Evolutionary conservation across 2,329 filamentous ascomycete genomes (phyloP).

Genomic region (Tolypocladium paradoxum): DNA sequence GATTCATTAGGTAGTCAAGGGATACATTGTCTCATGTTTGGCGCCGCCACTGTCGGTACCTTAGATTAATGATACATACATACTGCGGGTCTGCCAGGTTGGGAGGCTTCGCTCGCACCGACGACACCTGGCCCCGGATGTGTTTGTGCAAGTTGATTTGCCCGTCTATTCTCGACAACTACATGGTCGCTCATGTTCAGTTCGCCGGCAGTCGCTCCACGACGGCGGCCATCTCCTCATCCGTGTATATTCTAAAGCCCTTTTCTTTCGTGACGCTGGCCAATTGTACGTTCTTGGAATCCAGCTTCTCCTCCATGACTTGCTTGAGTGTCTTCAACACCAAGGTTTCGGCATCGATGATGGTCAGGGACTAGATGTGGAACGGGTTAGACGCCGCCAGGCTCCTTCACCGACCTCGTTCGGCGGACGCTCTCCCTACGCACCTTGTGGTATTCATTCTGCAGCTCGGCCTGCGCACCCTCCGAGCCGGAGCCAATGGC

Average conservation of each 20-base stretch:
- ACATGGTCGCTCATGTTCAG: conserved; percentile 21
- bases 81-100: neutral
- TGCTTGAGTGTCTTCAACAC: conserved; percentile 98
- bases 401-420: too few relatives aligned
- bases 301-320: conserved; percentile 99
- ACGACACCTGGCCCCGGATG: neutral
- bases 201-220: conserved; percentile 72
- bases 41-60: neutral
- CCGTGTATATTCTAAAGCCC: conserved; percentile 96
- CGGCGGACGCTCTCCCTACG: conserved; percentile 4
- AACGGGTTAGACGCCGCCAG: conserved; percentile 2
- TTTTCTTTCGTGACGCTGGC: conserved; percentile 96
- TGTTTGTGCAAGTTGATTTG: neutral
- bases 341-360: conserved; percentile 85
- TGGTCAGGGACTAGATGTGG: conserved; percentile 61
- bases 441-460: conserved; percentile 96
- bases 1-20: neutral
- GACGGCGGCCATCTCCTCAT: conserved; percentile 91
- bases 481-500: conserved; percentile 96
- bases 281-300: conserved; percentile 96
- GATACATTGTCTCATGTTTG: neutral
- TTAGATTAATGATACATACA: neutral
- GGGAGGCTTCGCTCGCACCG: neutral
- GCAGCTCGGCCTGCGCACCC: conserved; percentile 92
- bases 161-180: neutral